Evolutionary conservation across 306 rosid species (phyloP).

Genomic region (Rosa persica): DNA sequence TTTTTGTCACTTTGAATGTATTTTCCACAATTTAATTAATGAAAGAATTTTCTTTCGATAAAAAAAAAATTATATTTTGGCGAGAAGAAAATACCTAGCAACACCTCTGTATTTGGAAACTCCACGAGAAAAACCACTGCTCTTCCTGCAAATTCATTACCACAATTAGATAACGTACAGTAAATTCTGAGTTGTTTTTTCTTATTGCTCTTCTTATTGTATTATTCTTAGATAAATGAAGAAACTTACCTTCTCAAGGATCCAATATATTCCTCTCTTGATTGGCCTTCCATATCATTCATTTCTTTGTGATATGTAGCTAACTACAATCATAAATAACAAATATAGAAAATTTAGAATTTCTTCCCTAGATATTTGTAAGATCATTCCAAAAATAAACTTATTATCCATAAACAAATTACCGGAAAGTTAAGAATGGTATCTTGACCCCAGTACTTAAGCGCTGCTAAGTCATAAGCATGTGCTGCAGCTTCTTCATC

Average conservation of each 20-base stretch:
- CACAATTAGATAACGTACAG: background rate
- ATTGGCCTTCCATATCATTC: conserved; percentile 44
- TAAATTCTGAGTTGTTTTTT: background rate
- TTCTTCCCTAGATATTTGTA: background rate
- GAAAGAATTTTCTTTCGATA: background rate
- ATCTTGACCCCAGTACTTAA: conserved; percentile 39
- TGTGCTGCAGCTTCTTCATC: conserved; percentile 37
- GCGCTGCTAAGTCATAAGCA: conserved; percentile 43
- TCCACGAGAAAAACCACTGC: conserved; percentile 92
- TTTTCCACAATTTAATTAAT: background rate
- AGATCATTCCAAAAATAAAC: background rate
- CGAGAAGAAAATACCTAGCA: conserved; percentile 48
- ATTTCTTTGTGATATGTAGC: conserved; percentile 36
- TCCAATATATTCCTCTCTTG: conserved; percentile 50
- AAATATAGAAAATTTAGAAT: background rate
- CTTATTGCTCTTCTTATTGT: no score
- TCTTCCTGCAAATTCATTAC: conserved; percentile 52
- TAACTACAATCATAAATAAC: conserved; percentile 9
- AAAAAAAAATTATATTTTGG: background rate
- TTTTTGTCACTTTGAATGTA: background rate
- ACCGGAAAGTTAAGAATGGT: conserved; percentile 49
- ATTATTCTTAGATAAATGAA: background rate
- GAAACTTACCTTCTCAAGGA: conserved; percentile 36
- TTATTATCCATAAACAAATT: background rate
- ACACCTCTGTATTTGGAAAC: conserved; percentile 91